Evolutionary conservation across 1,139 yeast species (phyloP).

Genomic region (Candida gigantensis): DNA sequence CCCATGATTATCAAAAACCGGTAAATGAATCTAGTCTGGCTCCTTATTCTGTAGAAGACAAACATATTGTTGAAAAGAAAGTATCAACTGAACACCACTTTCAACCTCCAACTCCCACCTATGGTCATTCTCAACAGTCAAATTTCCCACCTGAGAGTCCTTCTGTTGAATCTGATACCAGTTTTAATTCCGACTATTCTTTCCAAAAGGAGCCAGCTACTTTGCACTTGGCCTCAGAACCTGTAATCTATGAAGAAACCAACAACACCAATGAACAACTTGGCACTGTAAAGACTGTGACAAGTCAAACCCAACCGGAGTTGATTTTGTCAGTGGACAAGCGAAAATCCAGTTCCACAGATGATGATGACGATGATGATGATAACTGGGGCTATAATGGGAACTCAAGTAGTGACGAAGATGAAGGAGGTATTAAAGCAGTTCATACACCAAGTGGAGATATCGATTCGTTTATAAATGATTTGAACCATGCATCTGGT

Average conservation of each 20-base stretch:
- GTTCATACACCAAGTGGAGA: no score
- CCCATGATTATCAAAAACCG: background rate
- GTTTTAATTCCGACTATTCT: constrained; percentile 39
- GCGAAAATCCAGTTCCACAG: constrained; percentile 4
- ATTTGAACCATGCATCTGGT: constrained; percentile 18
- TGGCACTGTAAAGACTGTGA: background rate
- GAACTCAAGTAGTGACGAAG: constrained; percentile 21
- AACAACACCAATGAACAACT: background rate
- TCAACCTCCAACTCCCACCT: constrained; percentile 36
- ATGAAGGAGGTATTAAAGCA: no score
- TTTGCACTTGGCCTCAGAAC: constrained; percentile 21
- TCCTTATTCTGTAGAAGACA: no score
- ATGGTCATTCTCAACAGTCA: constrained; percentile 7
- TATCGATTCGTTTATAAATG: constrained; percentile 37
- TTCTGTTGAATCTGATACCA: constrained; percentile 25
- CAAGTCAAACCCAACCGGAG: constrained; percentile 4
- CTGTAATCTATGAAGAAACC: constrained; percentile 2
- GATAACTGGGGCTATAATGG: constrained; percentile 34
- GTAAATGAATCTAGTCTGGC: no score
- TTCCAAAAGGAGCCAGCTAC: constrained; percentile 35
- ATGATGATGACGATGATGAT: constrained; percentile 16
- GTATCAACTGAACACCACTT: constrained; percentile 12
- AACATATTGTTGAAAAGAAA: no score
- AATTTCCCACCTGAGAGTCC: constrained; percentile 25
- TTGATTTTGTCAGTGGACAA: constrained; percentile 15